Percentiles rank a stretch among this genome's conserved stretches.
These are phyloP conservation scores for Trametes sanguinea DNA, from an alignment of 768 basidiomycete genomes.

Conservation along the genomic window DNA sequence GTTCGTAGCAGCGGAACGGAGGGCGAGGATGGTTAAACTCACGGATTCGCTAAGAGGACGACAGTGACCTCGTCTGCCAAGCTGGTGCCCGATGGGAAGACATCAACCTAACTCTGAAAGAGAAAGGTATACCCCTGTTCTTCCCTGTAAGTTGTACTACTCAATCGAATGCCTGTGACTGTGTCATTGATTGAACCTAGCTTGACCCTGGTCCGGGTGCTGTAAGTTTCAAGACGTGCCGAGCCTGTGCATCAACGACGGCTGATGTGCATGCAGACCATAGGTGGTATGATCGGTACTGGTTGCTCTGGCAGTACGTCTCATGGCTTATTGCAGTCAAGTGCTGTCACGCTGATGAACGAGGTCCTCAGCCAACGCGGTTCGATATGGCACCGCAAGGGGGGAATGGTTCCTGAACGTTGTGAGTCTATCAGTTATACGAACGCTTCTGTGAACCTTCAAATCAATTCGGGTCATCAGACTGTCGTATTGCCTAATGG, in stretches of 20 bases:
- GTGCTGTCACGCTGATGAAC: background rate
- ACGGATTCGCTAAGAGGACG: constrained; percentile 47
- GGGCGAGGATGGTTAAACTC: background rate
- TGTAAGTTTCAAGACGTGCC: constrained; percentile 22
- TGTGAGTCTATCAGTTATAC: constrained; percentile 41
- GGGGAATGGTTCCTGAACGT: constrained; percentile 87
- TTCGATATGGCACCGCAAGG: constrained; percentile 85
- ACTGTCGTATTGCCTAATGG: constrained; percentile 85
- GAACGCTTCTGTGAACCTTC: background rate
- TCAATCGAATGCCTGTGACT: background rate
- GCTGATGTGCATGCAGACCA: constrained; percentile 39
- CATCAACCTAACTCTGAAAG: constrained; percentile 67
- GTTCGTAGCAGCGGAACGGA: constrained; percentile 27
- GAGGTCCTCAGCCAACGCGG: constrained; percentile 54
- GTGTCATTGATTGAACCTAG: background rate
- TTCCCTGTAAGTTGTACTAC: constrained; percentile 8
- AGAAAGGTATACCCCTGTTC: constrained; percentile 74
- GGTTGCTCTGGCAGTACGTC: constrained; percentile 80
- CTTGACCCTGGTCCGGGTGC: constrained; percentile 8
- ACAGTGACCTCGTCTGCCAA: constrained; percentile 77
- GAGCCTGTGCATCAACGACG: constrained; percentile 43
- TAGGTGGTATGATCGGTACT: constrained; percentile 88
- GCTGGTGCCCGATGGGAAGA: constrained; percentile 79
- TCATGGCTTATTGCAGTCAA: constrained; percentile 13
- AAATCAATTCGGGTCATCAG: constrained; percentile 36